Percentiles rank a stretch among this genome's conserved stretches.
phyloP scores from a whole-genome alignment of 2,329 filamentous ascomycete species.

The Fusarium globosum region DNA sequence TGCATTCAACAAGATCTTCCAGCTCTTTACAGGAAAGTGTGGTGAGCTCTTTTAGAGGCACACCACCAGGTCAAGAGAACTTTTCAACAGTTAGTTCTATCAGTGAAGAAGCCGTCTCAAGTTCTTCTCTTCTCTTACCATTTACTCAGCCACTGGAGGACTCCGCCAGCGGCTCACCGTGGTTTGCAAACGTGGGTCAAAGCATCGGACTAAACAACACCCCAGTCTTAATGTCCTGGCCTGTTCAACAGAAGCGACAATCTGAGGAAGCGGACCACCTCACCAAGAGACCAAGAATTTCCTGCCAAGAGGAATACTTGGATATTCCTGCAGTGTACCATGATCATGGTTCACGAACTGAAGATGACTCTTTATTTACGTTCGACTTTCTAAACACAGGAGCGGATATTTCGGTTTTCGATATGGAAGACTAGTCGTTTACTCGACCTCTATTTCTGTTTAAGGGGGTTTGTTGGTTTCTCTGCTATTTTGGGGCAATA shows the following conservation, averaged over 20 bases:
- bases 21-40: slow-evolving; percentile 32
- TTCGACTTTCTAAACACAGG: slow-evolving; percentile 40
- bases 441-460: neutral
- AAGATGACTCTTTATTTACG: slow-evolving; percentile 40
- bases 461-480: too few relatives aligned
- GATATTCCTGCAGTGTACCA: slow-evolving; percentile 37
- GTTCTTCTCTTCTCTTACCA: slow-evolving; percentile 34
- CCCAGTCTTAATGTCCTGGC: slow-evolving; percentile 27
- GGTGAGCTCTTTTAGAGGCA: slow-evolving; percentile 38
- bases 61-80: slow-evolving; percentile 36
- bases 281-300: slow-evolving; percentile 35
- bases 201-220: neutral
- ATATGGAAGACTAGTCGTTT: slow-evolving; percentile 33
- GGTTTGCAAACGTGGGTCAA: slow-evolving; percentile 12
- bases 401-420: slow-evolving; percentile 41
- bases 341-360: slow-evolving; percentile 30
- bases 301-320: slow-evolving; percentile 38
- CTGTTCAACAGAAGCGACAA: slow-evolving; percentile 39
- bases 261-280: slow-evolving; percentile 20
- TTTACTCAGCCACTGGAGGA: slow-evolving; percentile 37
- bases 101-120: slow-evolving; percentile 21
- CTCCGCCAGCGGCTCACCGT: slow-evolving; percentile 24
- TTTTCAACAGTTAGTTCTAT: slow-evolving; percentile 26
- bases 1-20: slow-evolving; percentile 38
- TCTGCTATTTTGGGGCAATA: neutral